A percentile compares a stretch with the other conserved stretches of the same genome.
Evolutionary conservation across 345 rosid species (phyloP).

Genomic region (Murraya paniculata): DNA sequence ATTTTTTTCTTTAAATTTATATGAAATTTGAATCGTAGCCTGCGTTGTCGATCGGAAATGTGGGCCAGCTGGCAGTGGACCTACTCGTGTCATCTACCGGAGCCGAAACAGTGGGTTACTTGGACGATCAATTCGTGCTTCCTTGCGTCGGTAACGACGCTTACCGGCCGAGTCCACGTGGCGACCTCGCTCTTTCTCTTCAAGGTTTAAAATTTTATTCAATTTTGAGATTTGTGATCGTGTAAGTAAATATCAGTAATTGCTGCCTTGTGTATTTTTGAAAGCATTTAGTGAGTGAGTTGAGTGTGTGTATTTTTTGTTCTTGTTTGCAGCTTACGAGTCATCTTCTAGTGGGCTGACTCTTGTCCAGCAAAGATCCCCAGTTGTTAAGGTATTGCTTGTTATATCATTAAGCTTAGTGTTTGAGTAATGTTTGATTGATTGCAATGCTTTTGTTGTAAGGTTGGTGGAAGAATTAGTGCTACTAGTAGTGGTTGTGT

Average conservation of each 20-base stretch:
- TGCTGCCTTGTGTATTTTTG: not conserved
- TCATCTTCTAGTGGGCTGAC: slow-evolving; percentile 42
- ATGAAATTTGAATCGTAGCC: slow-evolving; percentile 44
- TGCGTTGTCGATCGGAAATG: slow-evolving; percentile 88
- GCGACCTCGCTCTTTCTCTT: slow-evolving; percentile 79
- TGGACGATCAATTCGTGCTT: slow-evolving; percentile 70
- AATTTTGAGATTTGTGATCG: not conserved
- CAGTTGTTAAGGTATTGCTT: slow-evolving; percentile 59
- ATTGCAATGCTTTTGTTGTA: not conserved
- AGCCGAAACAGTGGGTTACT: slow-evolving; percentile 71
- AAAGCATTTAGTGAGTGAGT: not conserved
- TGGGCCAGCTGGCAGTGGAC: slow-evolving; percentile 89
- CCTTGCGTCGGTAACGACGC: slow-evolving; percentile 94
- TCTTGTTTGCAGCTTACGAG: slow-evolving; percentile 54
- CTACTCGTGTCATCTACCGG: slow-evolving; percentile 64
- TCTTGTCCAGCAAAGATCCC: slow-evolving; percentile 80
- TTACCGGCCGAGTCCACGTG: slow-evolving; percentile 61
- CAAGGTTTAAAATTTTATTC: slow-evolving; percentile 46
- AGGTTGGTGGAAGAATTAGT: not conserved
- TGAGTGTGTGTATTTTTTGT: not conserved
- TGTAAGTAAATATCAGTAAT: not conserved
- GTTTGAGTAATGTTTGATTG: not conserved
- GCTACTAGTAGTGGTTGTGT: not conserved
- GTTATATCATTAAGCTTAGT: not conserved
- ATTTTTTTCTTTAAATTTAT: not conserved